These are phyloP conservation scores for Phytopythium oedochilum DNA, from an alignment of 352 stramenopile species.

Conservation along the genomic window DNA sequence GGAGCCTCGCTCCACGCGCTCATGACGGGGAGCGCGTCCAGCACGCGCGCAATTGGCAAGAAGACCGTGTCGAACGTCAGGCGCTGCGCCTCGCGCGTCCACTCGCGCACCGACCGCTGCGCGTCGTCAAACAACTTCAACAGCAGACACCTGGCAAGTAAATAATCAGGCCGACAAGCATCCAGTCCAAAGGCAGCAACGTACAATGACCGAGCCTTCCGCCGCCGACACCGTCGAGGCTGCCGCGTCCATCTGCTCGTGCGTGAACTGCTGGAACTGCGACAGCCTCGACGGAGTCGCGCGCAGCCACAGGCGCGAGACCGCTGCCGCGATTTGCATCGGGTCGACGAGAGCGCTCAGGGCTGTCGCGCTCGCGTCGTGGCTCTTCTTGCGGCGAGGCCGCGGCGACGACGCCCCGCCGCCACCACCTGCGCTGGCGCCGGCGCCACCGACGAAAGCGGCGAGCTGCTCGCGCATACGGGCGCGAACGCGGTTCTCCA, in stretches of 20 bases:
- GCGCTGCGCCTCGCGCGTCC: constrained; percentile 51
- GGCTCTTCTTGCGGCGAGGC: constrained; percentile 21
- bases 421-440: too few species aligned
- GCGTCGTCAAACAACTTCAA: constrained; percentile 42
- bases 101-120: constrained; percentile 33
- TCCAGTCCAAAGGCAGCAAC: background rate
- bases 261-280: constrained; percentile 46
- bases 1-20: constrained; percentile 18
- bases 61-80: constrained; percentile 78
- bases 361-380: constrained; percentile 11
- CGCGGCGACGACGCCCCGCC: constrained; percentile 21
- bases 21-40: constrained; percentile 43
- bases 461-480: constrained; percentile 55
- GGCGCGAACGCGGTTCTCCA: constrained; percentile 44
- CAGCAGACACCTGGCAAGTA: background rate
- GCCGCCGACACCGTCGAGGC: background rate
- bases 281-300: constrained; percentile 35
- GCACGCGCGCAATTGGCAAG: constrained; percentile 41
- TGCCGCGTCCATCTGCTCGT: constrained; percentile 25
- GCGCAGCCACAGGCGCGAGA: constrained; percentile 46
- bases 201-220: background rate
- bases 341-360: constrained; percentile 33
- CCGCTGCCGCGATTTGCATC: constrained; percentile 27
- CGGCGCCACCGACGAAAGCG: constrained; percentile 23
- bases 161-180: background rate